Evolutionary conservation across 2,329 filamentous ascomycete species (phyloP), one percentile per base, ranked within the genome.

Genomic region (Hypoxylon sp.): DNA sequence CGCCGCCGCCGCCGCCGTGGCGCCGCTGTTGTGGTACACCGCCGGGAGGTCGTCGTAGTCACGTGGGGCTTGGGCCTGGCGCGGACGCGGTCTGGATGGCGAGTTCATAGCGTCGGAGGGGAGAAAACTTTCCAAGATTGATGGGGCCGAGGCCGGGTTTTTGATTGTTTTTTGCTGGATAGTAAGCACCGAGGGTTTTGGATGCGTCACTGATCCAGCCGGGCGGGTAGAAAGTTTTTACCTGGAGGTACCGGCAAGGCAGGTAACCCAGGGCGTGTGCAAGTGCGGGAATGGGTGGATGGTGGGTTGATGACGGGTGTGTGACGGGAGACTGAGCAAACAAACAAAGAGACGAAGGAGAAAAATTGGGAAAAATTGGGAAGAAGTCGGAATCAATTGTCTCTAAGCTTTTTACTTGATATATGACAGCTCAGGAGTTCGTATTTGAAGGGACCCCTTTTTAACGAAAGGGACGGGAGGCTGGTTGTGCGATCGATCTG

Each of bases 51-150:
- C 64, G 47, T 67, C 62, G 52, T 63, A 65, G 18, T 65, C 64
- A 58, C 64, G 64, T 57, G 64, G 63, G 33, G 50, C 46, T 51
- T 65, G 60, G 24, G 60, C 56, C 51, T 63, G 63, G 48, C 61
- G 63, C 21, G 60, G 60, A 18, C 62, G 64, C 17, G 62, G 58
- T 48, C 62, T 61, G 20, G 46, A 55, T 10, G 64, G 62, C 15
- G 62, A 65, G 23, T 63, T 62, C 64, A 65, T 63, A 24, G 49
- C 45, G 42, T 37, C 50, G 50, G 33, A 33, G 41, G 24, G 15
- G 18, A 20, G 13, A 24, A 9, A n/a, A 18, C 6, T 13, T 3
- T 11, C n/a, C n/a, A n/a, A n/a, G n/a, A n/a, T n/a, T n/a, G n/a
- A n/a, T n/a, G n/a, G n/a, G n/a, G n/a, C n/a, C n/a, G n/a, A n/a